Evolutionary conservation across 2,329 filamentous ascomycete genomes (phyloP).

Genomic region (Fusarium paranaense): DNA sequence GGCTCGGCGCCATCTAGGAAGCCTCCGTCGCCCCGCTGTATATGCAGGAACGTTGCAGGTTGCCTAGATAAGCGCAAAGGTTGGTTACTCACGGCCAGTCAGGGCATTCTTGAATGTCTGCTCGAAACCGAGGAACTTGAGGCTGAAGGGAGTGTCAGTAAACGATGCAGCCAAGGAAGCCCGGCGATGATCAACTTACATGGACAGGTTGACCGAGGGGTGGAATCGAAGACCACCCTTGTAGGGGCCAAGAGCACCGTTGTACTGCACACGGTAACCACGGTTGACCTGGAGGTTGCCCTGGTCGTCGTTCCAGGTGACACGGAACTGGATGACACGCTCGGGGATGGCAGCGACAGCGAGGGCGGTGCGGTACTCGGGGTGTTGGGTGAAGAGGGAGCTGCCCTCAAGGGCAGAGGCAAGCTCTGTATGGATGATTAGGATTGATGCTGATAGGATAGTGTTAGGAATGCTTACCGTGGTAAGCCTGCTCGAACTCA

Average conservation of each 20-base stretch:
- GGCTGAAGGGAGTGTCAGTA: constrained; percentile 47
- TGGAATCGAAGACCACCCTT: constrained; percentile 98
- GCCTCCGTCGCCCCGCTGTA: constrained; percentile 18
- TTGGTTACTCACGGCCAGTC: constrained; percentile 79
- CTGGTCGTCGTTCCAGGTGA: constrained; percentile 96
- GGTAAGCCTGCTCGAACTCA: constrained; percentile 99
- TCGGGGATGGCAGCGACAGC: constrained; percentile 90
- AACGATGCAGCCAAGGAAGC: background rate
- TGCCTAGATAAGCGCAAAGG: background rate
- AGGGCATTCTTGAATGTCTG: constrained; percentile 99
- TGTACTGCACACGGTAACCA: constrained; percentile 97
- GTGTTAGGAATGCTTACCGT: constrained; percentile 68
- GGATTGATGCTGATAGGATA: constrained; percentile 2
- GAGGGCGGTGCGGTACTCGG: constrained; percentile 93
- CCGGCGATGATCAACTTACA: constrained; percentile 52
- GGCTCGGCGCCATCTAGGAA: background rate
- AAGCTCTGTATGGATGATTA: constrained; percentile 73
- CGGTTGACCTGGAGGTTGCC: constrained; percentile 91
- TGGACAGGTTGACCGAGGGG: constrained; percentile 83
- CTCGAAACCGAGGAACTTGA: constrained; percentile 99
- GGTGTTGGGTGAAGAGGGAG: constrained; percentile 91
- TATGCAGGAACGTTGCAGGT: constrained; percentile 23
- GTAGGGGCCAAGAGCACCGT: constrained; percentile 96
- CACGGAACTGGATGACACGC: constrained; percentile 96
- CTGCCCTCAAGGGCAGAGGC: constrained; percentile 94